Conservation (phyloP, 1,284 basidiomycete species). For the Ceratobasidium theobromae region DNA sequence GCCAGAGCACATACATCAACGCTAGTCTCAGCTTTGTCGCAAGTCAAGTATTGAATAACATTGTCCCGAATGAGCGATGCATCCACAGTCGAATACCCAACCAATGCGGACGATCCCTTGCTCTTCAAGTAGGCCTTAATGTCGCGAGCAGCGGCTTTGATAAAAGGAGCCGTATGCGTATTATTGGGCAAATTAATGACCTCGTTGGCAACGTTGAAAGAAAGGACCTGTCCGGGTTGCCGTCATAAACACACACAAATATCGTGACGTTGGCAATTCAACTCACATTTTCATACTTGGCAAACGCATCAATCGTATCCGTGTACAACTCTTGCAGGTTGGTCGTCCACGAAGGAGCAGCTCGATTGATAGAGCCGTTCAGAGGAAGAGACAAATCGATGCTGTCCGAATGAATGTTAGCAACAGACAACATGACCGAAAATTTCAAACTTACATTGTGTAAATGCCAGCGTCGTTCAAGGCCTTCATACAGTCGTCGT, state of each 20-base stretch:
- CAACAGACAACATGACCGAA: neutral
- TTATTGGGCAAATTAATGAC: constrained; percentile 63
- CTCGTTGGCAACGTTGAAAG: constrained; percentile 89
- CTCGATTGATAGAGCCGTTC: constrained; percentile 80
- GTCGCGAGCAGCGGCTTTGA: constrained; percentile 91
- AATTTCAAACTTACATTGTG: constrained; percentile 62
- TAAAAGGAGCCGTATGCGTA: constrained; percentile 71
- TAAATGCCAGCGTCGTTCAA: constrained; percentile 83
- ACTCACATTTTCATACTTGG: constrained; percentile 61
- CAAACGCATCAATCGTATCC: constrained; percentile 74
- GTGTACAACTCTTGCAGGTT: constrained; percentile 79
- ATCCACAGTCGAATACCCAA: constrained; percentile 31
- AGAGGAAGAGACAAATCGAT: constrained; percentile 82
- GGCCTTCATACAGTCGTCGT: constrained; percentile 81
- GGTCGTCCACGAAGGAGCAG: constrained; percentile 76
- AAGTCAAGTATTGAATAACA: constrained; percentile 65
- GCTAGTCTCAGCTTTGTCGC: constrained; percentile 67
- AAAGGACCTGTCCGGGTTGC: constrained; percentile 37
- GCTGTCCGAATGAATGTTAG: constrained; percentile 44
- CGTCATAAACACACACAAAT: constrained; percentile 8
- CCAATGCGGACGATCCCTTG: constrained; percentile 24
- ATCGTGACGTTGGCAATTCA: neutral
- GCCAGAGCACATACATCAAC: constrained; percentile 55
- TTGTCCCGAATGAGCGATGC: constrained; percentile 15
- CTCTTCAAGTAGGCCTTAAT: constrained; percentile 65